phyloP scores from a whole-genome alignment of 257 asterid genomes.

The Verbascum thapsus region DNA sequence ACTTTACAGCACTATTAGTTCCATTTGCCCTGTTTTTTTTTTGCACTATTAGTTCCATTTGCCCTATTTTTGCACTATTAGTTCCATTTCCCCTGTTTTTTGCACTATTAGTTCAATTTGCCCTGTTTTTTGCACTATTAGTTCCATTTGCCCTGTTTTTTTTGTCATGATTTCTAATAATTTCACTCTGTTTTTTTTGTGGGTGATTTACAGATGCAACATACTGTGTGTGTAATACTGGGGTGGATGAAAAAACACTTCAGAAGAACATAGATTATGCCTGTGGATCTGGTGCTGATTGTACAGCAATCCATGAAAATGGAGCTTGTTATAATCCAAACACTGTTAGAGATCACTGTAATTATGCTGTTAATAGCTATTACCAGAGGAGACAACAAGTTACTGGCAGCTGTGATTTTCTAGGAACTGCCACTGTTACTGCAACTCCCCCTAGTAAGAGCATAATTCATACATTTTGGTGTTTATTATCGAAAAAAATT shows the following conservation, averaged over 20 bases:
- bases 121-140: neutral
- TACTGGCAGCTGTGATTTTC: slow-evolving; percentile 66
- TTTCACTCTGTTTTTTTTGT: too few relatives aligned
- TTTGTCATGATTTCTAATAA: too few relatives aligned
- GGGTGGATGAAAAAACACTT: slow-evolving; percentile 40
- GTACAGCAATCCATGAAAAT: slow-evolving; percentile 51
- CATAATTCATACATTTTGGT: too few relatives aligned
- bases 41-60: too few relatives aligned
- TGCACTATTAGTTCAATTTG: neutral
- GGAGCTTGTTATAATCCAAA: slow-evolving; percentile 78
- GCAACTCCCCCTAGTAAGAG: slow-evolving; percentile 69
- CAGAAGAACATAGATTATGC: slow-evolving; percentile 87
- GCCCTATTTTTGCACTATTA: too few relatives aligned
- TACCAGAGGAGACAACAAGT: slow-evolving; percentile 59
- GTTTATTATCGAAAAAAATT: too few relatives aligned
- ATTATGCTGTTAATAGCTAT: slow-evolving; percentile 86
- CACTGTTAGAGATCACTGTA: slow-evolving; percentile 79
- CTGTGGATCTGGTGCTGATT: slow-evolving; percentile 84
- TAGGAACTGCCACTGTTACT: slow-evolving; percentile 48
- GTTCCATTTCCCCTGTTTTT: too few relatives aligned
- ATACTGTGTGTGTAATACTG: slow-evolving; percentile 72
- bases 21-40: too few relatives aligned
- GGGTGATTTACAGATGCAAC: slow-evolving; percentile 57
- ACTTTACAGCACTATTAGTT: too few relatives aligned
- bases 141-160: neutral